Conservation (phyloP, 2,329 filamentous ascomycete genomes). For the Clonostachys sp. region DNA sequence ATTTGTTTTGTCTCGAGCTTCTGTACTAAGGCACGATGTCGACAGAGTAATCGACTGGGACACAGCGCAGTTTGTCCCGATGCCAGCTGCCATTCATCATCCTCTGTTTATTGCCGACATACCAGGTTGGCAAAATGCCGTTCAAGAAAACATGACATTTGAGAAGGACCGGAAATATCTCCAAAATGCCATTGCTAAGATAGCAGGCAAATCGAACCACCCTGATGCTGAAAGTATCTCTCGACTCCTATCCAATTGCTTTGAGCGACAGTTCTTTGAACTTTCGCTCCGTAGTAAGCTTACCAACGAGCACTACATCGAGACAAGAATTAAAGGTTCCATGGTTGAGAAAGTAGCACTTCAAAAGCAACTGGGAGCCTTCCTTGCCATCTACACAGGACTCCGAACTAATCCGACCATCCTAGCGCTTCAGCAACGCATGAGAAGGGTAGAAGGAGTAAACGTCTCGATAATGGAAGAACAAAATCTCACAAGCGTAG, state of each 20-base stretch:
- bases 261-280: background rate
- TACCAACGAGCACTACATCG: background rate
- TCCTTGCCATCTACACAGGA: background rate
- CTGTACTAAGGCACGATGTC: background rate
- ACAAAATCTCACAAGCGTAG: too few species aligned
- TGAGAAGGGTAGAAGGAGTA: too few species aligned
- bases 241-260: background rate
- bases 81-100: background rate
- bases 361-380: background rate
- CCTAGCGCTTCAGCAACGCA: too few species aligned
- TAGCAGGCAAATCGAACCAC: background rate
- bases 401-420: background rate
- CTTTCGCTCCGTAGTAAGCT: background rate
- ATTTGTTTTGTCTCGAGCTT: background rate
- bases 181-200: background rate
- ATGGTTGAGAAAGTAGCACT: background rate
- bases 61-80: background rate
- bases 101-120: background rate
- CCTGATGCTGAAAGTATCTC: background rate
- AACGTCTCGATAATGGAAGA: too few species aligned
- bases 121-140: background rate
- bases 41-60: background rate
- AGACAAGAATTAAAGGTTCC: background rate
- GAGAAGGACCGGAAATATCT: background rate
- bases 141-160: background rate